Percentiles rank a stretch among this genome's conserved stretches.
phyloP scores from a whole-genome alignment of 305 asterid species.

The Fraxinus velutina region DNA sequence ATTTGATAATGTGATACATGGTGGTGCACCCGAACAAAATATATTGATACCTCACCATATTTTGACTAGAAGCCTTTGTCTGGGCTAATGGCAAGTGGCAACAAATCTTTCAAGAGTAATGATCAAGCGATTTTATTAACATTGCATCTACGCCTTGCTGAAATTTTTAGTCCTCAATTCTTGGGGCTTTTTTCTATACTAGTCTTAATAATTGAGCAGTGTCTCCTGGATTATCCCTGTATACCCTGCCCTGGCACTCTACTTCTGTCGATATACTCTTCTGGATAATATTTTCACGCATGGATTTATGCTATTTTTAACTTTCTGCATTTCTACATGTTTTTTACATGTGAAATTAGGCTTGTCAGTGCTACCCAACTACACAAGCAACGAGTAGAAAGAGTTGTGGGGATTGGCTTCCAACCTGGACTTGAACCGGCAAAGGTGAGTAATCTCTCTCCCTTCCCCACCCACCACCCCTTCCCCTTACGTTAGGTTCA shows the following conservation, averaged over 20 bases:
- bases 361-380: constrained; percentile 70
- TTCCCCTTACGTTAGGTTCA: neutral
- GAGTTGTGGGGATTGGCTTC: constrained; percentile 91
- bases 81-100: neutral
- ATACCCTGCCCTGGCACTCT: neutral
- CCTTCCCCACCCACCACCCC: neutral
- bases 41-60: neutral
- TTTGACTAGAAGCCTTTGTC: neutral
- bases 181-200: neutral
- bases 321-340: neutral
- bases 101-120: neutral
- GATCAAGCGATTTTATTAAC: neutral
- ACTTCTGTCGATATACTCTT: constrained; percentile 5
- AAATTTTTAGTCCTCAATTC: neutral
- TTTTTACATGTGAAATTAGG: constrained; percentile 39
- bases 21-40: neutral
- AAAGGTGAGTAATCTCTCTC: constrained; percentile 47
- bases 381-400: constrained; percentile 54
- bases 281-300: neutral
- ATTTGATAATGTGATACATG: neutral
- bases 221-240: neutral
- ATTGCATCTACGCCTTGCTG: neutral
- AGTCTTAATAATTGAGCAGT: neutral
- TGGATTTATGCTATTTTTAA: neutral
- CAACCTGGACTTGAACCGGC: constrained; percentile 97